A percentile compares a stretch with the other conserved stretches of the same genome.
Conservation (phyloP, 106 monocot species). For the Xerophyta viscosa region DNA sequence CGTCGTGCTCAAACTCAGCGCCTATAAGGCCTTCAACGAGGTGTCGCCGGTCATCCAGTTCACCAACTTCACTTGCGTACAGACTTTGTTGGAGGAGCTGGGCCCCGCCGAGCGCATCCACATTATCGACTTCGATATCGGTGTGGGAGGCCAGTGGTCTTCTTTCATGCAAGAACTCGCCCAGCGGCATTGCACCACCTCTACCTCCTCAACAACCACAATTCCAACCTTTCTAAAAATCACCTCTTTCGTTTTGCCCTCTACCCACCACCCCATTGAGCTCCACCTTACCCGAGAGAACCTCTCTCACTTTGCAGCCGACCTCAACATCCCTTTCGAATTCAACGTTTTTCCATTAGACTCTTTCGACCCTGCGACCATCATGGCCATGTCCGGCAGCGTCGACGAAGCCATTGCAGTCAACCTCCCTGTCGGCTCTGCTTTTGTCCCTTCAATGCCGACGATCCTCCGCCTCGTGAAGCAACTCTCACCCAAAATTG, state of each 20-base stretch:
- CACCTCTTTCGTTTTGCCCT: conserved; percentile 52
- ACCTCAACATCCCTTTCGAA: conserved; percentile 63
- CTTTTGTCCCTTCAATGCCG: conserved; percentile 16
- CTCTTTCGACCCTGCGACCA: conserved; percentile 41
- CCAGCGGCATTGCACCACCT: conserved; percentile 24
- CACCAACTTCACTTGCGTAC: conserved; percentile 72
- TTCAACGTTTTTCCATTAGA: conserved; percentile 57
- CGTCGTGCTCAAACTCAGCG: conserved; percentile 56
- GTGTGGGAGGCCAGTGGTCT: conserved; percentile 81
- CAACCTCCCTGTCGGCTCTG: conserved; percentile 48
- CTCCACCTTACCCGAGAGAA: conserved; percentile 62
- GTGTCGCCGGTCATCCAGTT: conserved; percentile 77
- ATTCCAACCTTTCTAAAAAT: conserved; percentile 51
- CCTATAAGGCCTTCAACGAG: conserved; percentile 83
- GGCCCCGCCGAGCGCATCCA: conserved; percentile 43
- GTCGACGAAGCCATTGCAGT: conserved; percentile 61
- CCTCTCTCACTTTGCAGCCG: conserved; percentile 65
- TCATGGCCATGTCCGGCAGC: conserved; percentile 19
- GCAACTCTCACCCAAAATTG: conserved; percentile 67
- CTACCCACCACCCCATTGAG: conserved; percentile 63
- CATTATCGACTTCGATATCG: conserved; percentile 83
- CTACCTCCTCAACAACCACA: conserved; percentile 14
- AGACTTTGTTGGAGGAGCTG: conserved; percentile 76
- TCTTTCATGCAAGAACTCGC: conserved; percentile 87
- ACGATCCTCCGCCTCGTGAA: conserved; percentile 55